phyloP scores from a whole-genome alignment of 2,329 filamentous ascomycete genomes.

The Xylaria sp. region DNA sequence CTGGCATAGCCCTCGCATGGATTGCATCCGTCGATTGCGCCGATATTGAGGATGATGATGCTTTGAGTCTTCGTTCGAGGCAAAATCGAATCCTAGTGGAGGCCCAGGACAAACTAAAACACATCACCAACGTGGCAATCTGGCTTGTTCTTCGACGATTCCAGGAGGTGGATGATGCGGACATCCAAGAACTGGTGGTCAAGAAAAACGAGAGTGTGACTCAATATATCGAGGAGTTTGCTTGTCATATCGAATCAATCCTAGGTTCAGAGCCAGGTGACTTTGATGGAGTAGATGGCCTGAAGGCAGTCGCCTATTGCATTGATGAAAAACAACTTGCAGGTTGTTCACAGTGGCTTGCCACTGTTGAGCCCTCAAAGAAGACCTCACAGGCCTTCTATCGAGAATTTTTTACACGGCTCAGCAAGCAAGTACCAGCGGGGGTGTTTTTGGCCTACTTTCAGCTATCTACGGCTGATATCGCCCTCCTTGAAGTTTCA shows the following conservation, averaged over 20 bases:
- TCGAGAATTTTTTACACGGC: not conserved
- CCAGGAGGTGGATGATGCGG: not conserved
- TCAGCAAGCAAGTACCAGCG: not conserved
- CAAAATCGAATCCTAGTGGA: not conserved
- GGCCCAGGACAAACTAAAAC: slow-evolving; percentile 4
- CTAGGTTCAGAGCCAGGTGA: not conserved
- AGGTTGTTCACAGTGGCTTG: not conserved
- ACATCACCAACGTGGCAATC: slow-evolving; percentile 16
- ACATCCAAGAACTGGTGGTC: not conserved
- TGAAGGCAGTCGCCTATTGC: slow-evolving; percentile 13
- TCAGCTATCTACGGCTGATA: not conserved
- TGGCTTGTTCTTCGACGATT: slow-evolving; percentile 25
- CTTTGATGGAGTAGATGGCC: slow-evolving; percentile 20
- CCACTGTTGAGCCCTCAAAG: not conserved
- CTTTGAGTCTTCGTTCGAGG: not conserved
- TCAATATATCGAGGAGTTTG: slow-evolving; percentile 18
- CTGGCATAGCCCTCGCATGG: slow-evolving; percentile 20
- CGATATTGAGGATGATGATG: not conserved
- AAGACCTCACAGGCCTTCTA: slow-evolving; percentile 4
- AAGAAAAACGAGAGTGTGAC: slow-evolving; percentile 26
- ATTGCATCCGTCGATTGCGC: slow-evolving; percentile 20
- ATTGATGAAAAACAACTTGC: not conserved
- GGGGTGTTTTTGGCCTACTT: slow-evolving; percentile 17
- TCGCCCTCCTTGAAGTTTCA: not conserved
- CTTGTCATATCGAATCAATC: slow-evolving; percentile 17